These are phyloP conservation scores for Coffea humblotiana DNA, from an alignment of 305 asterid genomes.

Conservation along the genomic window DNA sequence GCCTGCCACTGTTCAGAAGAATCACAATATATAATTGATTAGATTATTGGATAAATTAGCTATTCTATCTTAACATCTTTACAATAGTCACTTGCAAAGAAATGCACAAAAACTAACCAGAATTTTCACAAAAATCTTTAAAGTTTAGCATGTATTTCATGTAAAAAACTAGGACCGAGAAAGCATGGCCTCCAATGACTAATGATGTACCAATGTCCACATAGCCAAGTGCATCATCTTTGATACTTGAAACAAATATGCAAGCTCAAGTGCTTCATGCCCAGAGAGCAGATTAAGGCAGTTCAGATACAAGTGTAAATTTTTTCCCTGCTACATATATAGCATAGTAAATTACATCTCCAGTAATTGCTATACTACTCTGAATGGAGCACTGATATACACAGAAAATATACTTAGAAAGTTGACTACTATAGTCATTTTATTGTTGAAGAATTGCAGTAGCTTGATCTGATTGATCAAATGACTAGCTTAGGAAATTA, in stretches of 20 bases:
- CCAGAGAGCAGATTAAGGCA: slow-evolving; percentile 38
- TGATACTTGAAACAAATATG: slow-evolving; percentile 3
- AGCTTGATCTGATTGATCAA: no score
- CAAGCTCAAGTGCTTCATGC: slow-evolving; percentile 65
- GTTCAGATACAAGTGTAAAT: no score
- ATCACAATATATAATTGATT: slow-evolving; percentile 86
- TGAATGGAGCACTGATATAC: no score
- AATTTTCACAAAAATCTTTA: not conserved
- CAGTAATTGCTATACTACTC: slow-evolving; percentile 7
- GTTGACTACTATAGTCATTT: no score
- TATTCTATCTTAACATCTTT: slow-evolving; percentile 91
- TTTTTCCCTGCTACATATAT: no score
- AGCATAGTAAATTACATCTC: no score
- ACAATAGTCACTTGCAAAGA: slow-evolving; percentile 69
- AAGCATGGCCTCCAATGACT: slow-evolving; percentile 81
- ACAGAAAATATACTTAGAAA: no score
- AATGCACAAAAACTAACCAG: slow-evolving; percentile 2
- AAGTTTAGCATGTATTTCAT: not conserved
- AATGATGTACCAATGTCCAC: slow-evolving; percentile 86
- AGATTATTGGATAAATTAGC: slow-evolving; percentile 90
- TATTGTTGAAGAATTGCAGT: no score
- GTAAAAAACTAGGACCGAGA: not conserved
- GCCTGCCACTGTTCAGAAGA: slow-evolving; percentile 99
- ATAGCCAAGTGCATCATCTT: slow-evolving; percentile 96
- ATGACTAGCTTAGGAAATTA: no score